Base-by-base conservation (phyloP, 257 asterid genomes). In the Solanum bukasovii region DNA sequence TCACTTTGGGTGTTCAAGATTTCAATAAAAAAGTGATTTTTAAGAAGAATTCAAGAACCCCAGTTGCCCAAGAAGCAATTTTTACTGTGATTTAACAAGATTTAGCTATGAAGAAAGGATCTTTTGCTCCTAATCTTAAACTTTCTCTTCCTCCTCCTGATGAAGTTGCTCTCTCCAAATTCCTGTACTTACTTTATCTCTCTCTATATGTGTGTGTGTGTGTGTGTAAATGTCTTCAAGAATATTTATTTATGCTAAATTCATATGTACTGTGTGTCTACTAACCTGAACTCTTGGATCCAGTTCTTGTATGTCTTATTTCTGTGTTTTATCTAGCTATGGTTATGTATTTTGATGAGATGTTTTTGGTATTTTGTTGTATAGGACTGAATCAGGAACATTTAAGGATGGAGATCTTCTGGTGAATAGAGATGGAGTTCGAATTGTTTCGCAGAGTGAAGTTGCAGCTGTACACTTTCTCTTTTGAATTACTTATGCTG, bases 391-490 rank as follows among this genome's bases (percentile, higher is more conserved):
- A 87, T 97, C 99, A 40, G 99, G 99, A 85, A 97, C 99, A 42
- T 97, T 97, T 87, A 97, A 92, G 95, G 96, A 95, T 93, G 99
- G 99, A 29, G 99, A 97, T 93, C 96, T 97, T 88, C 92, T 96
- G 92, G 99, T 97, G 87, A 97, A 96, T 90, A 91, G 93, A 88
- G 96, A 97, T 83, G 99, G 99, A 14, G 98, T 97, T 89, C 94
- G 99, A 87, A 91, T 97, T 88, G 97, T 95, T 42, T 92, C 99
- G 21, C 92, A 94, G 73, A 89, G 87, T 88, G 95, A 94, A 94
- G 93, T 91, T 86, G 98, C 93, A 90, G 90, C 94, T 88, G 99
- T 97, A 92, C 67, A 94, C 37, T 67, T 35, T 49, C 35, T 40
- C 38, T 67, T 67, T 3, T 87, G 4, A 44, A 59, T 34, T 78